Evolutionary conservation across 345 rosid species (phyloP).

Genomic region (Syzygium oleosum): DNA sequence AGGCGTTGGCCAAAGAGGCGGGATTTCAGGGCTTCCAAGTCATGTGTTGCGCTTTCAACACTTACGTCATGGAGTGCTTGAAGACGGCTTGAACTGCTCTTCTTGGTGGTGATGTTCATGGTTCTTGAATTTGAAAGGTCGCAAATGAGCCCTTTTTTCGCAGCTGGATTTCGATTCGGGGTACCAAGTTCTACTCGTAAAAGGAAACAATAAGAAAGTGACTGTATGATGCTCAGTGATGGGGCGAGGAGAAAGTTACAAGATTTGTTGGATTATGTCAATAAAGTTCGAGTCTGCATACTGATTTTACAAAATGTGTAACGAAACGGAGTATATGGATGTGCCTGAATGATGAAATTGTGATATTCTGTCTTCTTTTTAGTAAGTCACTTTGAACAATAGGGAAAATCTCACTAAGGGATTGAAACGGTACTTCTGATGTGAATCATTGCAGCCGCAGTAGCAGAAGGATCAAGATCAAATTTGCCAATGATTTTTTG

Average conservation of each 20-base stretch:
- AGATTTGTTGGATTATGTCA: neutral
- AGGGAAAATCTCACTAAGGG: neutral
- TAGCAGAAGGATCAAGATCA: neutral
- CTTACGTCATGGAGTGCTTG: constrained; percentile 65
- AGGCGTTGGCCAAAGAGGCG: constrained; percentile 57
- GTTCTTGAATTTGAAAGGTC: neutral
- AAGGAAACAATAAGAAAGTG: neutral
- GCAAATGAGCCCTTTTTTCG: neutral
- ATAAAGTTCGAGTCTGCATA: neutral
- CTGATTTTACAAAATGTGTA: neutral
- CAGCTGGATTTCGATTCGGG: neutral
- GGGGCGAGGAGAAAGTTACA: neutral
- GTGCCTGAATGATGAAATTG: no score
- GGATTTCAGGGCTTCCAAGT: constrained; percentile 75
- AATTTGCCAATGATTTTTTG: neutral
- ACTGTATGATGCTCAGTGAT: neutral
- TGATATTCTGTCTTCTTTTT: no score
- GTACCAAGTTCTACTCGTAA: neutral
- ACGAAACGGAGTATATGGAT: neutral
- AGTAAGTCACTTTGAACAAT: no score
- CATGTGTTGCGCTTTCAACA: constrained; percentile 45
- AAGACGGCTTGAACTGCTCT: constrained; percentile 27
- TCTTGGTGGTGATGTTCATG: neutral
- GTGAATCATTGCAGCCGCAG: neutral
- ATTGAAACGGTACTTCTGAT: neutral